Conservation (phyloP, 2,329 filamentous ascomycete species). For the Aspergillus sp. region DNA sequence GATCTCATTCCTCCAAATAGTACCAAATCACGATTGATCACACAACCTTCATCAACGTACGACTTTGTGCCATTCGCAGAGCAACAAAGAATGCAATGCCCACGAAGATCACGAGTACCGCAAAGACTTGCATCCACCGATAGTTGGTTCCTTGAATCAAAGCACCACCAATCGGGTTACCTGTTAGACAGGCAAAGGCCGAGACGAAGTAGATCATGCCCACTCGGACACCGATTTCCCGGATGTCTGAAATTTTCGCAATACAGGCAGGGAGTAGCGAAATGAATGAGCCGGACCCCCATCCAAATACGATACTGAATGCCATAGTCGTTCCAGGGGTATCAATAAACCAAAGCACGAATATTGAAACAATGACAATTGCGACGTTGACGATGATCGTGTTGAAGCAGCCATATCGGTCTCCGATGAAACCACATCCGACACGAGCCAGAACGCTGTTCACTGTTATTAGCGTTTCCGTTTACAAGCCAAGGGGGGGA, state of each 20-base stretch:
- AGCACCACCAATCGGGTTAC: constrained; percentile 66
- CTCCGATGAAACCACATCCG: neutral
- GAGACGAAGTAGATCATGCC: constrained; percentile 45
- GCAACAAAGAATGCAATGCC: neutral
- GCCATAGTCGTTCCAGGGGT: no score
- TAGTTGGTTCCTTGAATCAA: neutral
- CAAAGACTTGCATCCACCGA: neutral
- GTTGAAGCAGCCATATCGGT: neutral
- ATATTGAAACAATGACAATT: no score
- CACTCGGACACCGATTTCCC: constrained; percentile 15
- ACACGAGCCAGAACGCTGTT: neutral
- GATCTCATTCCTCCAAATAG: no score
- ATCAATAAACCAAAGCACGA: no score
- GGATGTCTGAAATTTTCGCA: neutral
- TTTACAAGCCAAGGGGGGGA: no score
- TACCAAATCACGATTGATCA: no score
- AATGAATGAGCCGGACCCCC: no score
- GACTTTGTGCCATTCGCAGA: neutral
- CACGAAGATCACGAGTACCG: neutral
- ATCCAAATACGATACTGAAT: neutral
- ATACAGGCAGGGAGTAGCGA: no score
- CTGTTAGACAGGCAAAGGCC: constrained; percentile 62
- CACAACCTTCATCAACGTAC: no score
- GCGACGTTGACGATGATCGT: neutral
- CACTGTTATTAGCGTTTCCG: no score